phyloP scores from a whole-genome alignment of 2,329 filamentous ascomycete genomes.

The Ophiostoma australiae region DNA sequence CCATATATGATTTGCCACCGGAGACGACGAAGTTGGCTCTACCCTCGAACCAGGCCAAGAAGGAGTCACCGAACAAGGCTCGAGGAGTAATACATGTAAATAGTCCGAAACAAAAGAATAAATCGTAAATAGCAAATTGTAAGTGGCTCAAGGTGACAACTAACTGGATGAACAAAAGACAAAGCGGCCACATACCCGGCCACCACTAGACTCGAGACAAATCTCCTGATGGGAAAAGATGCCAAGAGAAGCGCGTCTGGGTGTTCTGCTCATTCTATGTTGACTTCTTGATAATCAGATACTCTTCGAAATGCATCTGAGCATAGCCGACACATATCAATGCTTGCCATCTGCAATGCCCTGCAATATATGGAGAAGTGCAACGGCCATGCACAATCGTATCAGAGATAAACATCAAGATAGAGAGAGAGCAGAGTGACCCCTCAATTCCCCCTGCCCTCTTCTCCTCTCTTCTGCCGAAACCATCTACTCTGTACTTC shows the following conservation, averaged over 20 bases:
- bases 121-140: no score
- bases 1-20: background rate
- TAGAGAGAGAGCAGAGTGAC: background rate
- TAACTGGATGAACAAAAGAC: background rate
- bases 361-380: background rate
- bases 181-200: background rate
- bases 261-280: no score
- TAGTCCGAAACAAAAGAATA: background rate
- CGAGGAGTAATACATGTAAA: background rate
- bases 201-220: background rate
- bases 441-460: background rate
- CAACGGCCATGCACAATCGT: background rate
- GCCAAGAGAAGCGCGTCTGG: background rate
- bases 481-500: background rate
- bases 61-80: conserved; percentile 6
- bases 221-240: background rate
- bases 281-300: no score
- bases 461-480: no score
- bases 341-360: background rate
- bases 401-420: background rate
- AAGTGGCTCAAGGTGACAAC: background rate
- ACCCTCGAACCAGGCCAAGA: background rate
- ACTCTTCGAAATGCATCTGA: background rate
- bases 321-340: background rate
- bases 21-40: background rate